Evolutionary conservation across 768 basidiomycete genomes (phyloP).

Genomic region (Lactarius psammicola): DNA sequence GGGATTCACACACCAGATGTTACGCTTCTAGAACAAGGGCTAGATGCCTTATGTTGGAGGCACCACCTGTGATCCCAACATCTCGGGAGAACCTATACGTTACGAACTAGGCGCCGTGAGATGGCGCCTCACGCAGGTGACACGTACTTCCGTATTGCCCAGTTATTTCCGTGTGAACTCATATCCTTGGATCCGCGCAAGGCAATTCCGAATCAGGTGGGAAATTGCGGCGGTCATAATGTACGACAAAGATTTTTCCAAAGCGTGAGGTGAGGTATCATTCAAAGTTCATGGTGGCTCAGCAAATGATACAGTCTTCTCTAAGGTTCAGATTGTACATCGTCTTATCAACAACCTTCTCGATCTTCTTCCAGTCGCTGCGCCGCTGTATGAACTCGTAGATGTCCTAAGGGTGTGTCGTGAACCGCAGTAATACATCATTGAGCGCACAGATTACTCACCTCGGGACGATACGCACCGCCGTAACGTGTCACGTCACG

Average conservation of each 20-base stretch:
- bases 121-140: slow-evolving; percentile 18
- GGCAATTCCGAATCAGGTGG: slow-evolving; percentile 11
- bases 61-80: slow-evolving; percentile 15
- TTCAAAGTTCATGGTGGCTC: slow-evolving; percentile 1
- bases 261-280: slow-evolving; percentile 2
- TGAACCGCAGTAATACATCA: neutral
- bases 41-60: neutral
- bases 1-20: slow-evolving; percentile 7
- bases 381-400: slow-evolving; percentile 95
- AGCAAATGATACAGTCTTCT: slow-evolving; percentile 74
- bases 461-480: slow-evolving; percentile 92
- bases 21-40: slow-evolving; percentile 6
- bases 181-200: slow-evolving; percentile 1
- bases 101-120: slow-evolving; percentile 11
- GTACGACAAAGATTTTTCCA: neutral
- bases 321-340: slow-evolving; percentile 94
- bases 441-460: slow-evolving; percentile 35
- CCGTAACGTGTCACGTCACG: slow-evolving; percentile 94
- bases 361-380: slow-evolving; percentile 98
- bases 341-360: slow-evolving; percentile 91
- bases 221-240: neutral
- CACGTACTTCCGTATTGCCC: slow-evolving; percentile 15
- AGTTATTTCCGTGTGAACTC: slow-evolving; percentile 10
- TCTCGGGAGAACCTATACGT: slow-evolving; percentile 6
- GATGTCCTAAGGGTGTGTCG: slow-evolving; percentile 53